A percentile compares a stretch with the other conserved stretches of the same genome.
These are phyloP conservation scores for Xylaria curta DNA, from an alignment of 495 filamentous ascomycete genomes.

Conservation along the genomic window DNA sequence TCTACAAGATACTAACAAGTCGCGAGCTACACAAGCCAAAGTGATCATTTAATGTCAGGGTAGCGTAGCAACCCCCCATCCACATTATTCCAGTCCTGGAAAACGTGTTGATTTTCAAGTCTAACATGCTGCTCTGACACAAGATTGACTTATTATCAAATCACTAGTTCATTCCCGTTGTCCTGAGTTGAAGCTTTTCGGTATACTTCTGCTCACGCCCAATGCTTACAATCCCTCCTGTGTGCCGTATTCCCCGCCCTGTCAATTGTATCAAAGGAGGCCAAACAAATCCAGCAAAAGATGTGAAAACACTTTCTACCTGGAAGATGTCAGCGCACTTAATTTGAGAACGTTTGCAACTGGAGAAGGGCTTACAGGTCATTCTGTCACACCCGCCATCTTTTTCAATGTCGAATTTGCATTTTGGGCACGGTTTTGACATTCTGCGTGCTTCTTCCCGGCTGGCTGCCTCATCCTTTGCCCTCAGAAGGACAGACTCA, in stretches of 20 bases:
- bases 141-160: not conserved
- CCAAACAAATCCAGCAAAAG: constrained; percentile 3
- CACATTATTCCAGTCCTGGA: not conserved
- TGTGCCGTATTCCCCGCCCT: not conserved
- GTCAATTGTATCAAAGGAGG: not conserved
- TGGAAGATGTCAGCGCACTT: not conserved
- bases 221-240: not conserved
- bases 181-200: not conserved
- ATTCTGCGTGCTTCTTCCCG: constrained; percentile 1
- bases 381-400: not conserved
- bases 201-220: not conserved
- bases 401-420: constrained; percentile 2
- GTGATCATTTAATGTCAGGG: too few relatives aligned
- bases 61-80: too few relatives aligned
- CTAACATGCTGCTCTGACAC: not conserved
- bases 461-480: constrained; percentile 1
- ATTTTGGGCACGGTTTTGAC: not conserved
- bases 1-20: too few relatives aligned
- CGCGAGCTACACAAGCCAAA: too few relatives aligned
- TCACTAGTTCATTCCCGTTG: not conserved
- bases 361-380: not conserved
- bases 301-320: not conserved
- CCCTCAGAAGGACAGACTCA: not conserved
- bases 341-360: not conserved
- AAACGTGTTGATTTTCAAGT: not conserved